Evolutionary conservation across 2,329 filamentous ascomycete genomes (phyloP).

Genomic region (Fusarium sublunatum): DNA sequence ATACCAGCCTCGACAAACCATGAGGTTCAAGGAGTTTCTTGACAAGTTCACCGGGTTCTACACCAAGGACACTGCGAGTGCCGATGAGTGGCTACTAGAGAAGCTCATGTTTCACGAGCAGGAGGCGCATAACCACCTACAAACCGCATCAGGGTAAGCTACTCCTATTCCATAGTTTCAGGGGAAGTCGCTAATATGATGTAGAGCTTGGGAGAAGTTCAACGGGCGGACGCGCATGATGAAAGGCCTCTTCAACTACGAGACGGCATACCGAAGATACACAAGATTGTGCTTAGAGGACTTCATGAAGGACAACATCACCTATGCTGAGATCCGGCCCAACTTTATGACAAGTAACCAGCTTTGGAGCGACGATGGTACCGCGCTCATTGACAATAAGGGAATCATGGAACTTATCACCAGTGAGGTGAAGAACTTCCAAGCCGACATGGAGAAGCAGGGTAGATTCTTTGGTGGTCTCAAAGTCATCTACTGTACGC

Average conservation of each 20-base stretch:
- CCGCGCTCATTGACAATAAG: constrained; percentile 61
- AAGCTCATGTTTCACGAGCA: constrained; percentile 72
- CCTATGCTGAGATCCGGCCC: constrained; percentile 77
- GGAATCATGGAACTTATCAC: constrained; percentile 72
- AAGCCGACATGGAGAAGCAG: constrained; percentile 45
- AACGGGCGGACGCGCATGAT: constrained; percentile 77
- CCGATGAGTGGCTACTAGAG: constrained; percentile 65
- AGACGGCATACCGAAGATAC: constrained; percentile 70
- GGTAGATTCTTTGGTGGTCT: constrained; percentile 67
- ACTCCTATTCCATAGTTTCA: not conserved
- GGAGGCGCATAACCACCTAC: constrained; percentile 65
- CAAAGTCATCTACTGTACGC: constrained; percentile 79
- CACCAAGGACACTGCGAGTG: constrained; percentile 36
- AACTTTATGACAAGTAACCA: constrained; percentile 74
- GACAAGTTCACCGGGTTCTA: constrained; percentile 49
- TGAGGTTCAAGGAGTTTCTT: constrained; percentile 58
- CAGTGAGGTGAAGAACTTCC: constrained; percentile 63
- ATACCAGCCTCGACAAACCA: constrained; percentile 60
- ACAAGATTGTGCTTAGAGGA: constrained; percentile 69
- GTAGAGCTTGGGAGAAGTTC: constrained; percentile 71
- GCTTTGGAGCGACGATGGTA: constrained; percentile 69
- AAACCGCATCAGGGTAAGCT: constrained; percentile 65
- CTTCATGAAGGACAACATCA: constrained; percentile 73
- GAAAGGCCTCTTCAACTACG: constrained; percentile 77
- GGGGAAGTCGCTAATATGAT: constrained; percentile 10